Evolutionary conservation across 2,329 filamentous ascomycete species (phyloP), one percentile per base, ranked within the genome.

Genomic region (Ceratocystiopsis minuta): DNA sequence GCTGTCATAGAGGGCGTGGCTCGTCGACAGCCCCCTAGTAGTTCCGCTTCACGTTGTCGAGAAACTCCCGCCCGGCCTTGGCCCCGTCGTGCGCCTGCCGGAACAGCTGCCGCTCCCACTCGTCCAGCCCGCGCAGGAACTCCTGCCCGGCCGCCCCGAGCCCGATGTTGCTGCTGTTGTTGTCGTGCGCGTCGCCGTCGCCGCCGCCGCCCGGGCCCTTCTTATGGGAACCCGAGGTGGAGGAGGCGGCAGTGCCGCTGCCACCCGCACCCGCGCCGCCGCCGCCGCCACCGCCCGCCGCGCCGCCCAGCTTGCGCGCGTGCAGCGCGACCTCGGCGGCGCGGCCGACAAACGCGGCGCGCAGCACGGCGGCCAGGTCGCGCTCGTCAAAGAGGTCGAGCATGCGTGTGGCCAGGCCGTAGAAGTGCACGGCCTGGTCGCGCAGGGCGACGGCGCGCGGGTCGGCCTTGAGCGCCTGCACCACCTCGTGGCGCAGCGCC

Each of bases 391-490:
- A 93, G 0, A 98, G 61, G 45, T 95, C 87, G 46, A 96, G 66
- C 60, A 95, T 86, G 40, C 84, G 73, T 37, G 83, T 79, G 4
- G 82, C 85, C 4, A 96, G 70, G 18, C 75, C 78, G 62, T 94
- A 96, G 53, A 94, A 94, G 58, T 94, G 81, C 33, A 80, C 77
- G 46, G 82, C 83, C 57, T 90, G 75, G 43, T 83, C 77, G 39
- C 88, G 75, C 36, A 98, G 59, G 43, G 93, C 78, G 1, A 98
- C 84, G 12, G 81, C 80, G 42, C 80, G 78, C 0, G 90, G 80
- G 55, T 95, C 86, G 31, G 90, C 90, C 55, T 88, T 90, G 34
- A 98, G 66, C 0, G 90, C 90, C 51, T 92, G 86, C 54, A 92
- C 65, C 36, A 96, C 87, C 37, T 82, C 75, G 46, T 76, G 72